These are phyloP conservation scores for Saprolegnia diclina DNA, from an alignment of 352 stramenopile genomes.

Conservation along the genomic window DNA sequence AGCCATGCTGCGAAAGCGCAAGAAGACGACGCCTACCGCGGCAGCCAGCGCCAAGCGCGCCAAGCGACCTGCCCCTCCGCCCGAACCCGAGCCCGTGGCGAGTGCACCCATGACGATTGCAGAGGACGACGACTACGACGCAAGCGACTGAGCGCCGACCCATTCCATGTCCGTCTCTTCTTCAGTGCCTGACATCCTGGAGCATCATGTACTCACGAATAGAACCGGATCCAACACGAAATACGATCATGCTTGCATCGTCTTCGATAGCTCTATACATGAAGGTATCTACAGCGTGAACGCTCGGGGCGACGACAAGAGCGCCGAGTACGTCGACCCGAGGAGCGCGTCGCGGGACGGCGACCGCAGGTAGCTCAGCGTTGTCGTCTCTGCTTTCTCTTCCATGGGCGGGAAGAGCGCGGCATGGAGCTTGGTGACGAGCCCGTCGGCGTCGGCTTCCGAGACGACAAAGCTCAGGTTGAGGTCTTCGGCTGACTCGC, in stretches of 20 bases:
- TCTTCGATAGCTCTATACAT: not conserved
- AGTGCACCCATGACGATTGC: slow-evolving; percentile 31
- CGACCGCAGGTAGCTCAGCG: not conserved
- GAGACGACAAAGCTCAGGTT: slow-evolving; percentile 87
- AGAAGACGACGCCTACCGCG: too few species aligned
- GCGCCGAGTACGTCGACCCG: slow-evolving; percentile 61
- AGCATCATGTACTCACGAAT: too few species aligned
- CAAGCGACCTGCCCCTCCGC: not conserved
- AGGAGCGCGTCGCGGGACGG: slow-evolving; percentile 58
- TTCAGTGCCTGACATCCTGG: too few species aligned
- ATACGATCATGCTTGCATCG: too few species aligned
- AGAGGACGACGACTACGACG: slow-evolving; percentile 71
- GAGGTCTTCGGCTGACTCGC: slow-evolving; percentile 83
- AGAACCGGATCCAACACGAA: too few species aligned
- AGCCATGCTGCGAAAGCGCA: not conserved
- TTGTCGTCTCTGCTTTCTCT: not conserved
- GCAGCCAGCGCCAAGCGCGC: too few species aligned
- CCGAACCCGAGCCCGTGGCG: not conserved
- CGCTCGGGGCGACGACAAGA: slow-evolving; percentile 29
- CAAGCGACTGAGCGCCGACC: slow-evolving; percentile 43
- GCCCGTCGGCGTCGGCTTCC: slow-evolving; percentile 61
- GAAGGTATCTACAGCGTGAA: not conserved
- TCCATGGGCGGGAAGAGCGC: slow-evolving; percentile 52
- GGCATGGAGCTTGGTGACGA: slow-evolving; percentile 77
- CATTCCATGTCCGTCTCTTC: too few species aligned